Evolutionary conservation across 805 yeast genomes (phyloP).

Genomic region (Helenozyma baotianmanensis): DNA sequence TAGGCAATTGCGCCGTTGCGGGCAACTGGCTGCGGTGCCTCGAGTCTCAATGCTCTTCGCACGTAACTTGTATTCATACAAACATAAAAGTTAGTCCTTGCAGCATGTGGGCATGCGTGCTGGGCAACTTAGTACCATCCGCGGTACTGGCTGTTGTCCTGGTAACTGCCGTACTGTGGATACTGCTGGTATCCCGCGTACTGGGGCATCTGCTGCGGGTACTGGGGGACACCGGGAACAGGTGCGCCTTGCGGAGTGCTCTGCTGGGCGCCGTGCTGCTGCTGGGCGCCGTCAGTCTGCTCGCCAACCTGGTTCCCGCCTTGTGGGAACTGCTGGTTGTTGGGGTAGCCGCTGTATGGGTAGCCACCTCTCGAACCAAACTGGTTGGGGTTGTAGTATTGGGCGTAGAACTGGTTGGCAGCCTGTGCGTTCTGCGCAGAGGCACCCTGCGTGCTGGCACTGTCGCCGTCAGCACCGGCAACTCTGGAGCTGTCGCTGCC

Average conservation of each 20-base stretch:
- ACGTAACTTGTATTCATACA: constrained; percentile 5
- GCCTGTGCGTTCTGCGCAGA: constrained; percentile 12
- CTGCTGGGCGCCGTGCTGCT: constrained; percentile 22
- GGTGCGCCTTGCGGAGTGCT: constrained; percentile 17
- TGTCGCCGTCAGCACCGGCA: constrained; percentile 10
- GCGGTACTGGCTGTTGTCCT: constrained; percentile 39
- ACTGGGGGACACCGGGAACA: constrained; percentile 15
- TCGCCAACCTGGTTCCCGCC: constrained; percentile 12
- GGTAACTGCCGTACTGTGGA: constrained; percentile 44
- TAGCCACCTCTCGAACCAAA: constrained; percentile 19
- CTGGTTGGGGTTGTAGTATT: constrained; percentile 18
- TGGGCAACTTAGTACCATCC: constrained; percentile 30
- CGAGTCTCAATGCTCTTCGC: too few relatives aligned
- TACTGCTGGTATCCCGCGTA: constrained; percentile 45
- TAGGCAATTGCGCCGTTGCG: too few relatives aligned
- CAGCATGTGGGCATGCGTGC: neutral
- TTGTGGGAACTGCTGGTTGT: constrained; percentile 17
- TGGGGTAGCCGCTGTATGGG: constrained; percentile 18
- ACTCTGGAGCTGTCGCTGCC: constrained; percentile 11
- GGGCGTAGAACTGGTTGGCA: constrained; percentile 15
- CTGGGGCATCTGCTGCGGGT: constrained; percentile 39
- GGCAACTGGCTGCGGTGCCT: too few relatives aligned
- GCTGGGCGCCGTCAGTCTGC: constrained; percentile 15
- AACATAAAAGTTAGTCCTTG: neutral
- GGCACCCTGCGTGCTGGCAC: constrained; percentile 9